Conservation (phyloP, 192 early-diverging fungal species). For the Haplosporangium gracile region DNA sequence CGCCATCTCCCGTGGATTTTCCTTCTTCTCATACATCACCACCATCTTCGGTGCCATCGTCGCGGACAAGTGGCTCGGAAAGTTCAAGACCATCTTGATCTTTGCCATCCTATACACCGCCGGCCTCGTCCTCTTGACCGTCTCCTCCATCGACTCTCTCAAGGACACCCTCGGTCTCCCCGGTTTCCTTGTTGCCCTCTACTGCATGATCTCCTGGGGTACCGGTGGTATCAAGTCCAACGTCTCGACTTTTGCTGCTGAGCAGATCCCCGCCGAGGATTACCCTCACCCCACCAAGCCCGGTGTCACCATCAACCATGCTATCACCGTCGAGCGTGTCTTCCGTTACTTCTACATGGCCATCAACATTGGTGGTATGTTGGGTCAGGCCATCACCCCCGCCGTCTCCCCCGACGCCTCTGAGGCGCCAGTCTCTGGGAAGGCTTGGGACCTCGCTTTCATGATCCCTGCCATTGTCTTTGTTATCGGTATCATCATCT, state of each 20-base stretch:
- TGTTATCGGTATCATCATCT: constrained; percentile 65
- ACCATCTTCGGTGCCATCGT: constrained; percentile 73
- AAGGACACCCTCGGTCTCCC: constrained; percentile 64
- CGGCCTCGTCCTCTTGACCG: constrained; percentile 66
- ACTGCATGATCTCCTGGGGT: constrained; percentile 68
- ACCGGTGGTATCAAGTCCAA: constrained; percentile 78
- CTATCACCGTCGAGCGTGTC: constrained; percentile 72
- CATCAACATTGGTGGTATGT: constrained; percentile 73
- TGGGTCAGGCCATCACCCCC: constrained; percentile 70
- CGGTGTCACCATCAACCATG: constrained; percentile 70
- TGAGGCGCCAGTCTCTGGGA: constrained; percentile 65
- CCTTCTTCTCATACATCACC: constrained; percentile 74
- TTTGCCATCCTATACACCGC: constrained; percentile 69
- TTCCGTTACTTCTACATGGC: constrained; percentile 83
- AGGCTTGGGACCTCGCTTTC: constrained; percentile 70
- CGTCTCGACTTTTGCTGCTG: constrained; percentile 75
- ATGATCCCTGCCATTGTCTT: constrained; percentile 72
- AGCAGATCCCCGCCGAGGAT: constrained; percentile 67
- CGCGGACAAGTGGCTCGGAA: constrained; percentile 73
- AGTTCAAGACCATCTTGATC: constrained; percentile 74
- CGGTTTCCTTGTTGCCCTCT: constrained; percentile 68
- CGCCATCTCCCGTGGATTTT: constrained; percentile 71
- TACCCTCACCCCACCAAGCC: constrained; percentile 66
- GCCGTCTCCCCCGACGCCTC: too few relatives aligned
- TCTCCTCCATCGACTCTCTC: constrained; percentile 67